Conservation (phyloP, 495 filamentous ascomycete genomes). For the Entonaema liquescens region DNA sequence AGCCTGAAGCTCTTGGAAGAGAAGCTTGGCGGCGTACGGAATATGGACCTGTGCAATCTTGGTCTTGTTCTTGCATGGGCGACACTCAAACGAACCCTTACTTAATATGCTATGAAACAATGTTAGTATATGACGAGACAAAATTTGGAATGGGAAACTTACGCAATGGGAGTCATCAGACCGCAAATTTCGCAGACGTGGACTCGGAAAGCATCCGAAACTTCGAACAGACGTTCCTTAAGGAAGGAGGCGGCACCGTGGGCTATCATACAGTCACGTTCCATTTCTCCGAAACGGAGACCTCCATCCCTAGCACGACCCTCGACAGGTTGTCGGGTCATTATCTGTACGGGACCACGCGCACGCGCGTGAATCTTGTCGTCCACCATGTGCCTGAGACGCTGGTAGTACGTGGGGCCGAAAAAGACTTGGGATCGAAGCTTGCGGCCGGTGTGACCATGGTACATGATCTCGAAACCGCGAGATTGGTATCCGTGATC, state of each 20-base stretch:
- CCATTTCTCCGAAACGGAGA: constrained; percentile 99
- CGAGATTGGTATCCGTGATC: constrained; percentile 95
- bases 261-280: constrained; percentile 99
- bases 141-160: constrained; percentile 58
- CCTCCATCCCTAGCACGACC: constrained; percentile 97
- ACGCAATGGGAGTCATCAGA: constrained; percentile 98
- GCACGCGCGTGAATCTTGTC: constrained; percentile 99
- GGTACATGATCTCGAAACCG: constrained; percentile 98
- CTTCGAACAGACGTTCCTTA: constrained; percentile 96
- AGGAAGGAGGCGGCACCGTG: constrained; percentile 96
- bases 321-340: constrained; percentile 98
- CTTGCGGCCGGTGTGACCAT: constrained; percentile 95
- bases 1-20: constrained; percentile 96
- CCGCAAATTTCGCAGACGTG: constrained; percentile 99
- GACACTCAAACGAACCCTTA: constrained; percentile 93
- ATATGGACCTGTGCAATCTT: constrained; percentile 97
- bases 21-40: constrained; percentile 95
- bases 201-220: constrained; percentile 96
- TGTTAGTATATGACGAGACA: constrained; percentile 35
- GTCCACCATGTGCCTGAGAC: constrained; percentile 98
- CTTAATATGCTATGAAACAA: constrained; percentile 77
- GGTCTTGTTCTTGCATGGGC: constrained; percentile 98
- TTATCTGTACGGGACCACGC: constrained; percentile 93
- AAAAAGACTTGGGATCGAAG: constrained; percentile 94
- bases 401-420: constrained; percentile 98